These are phyloP conservation scores for Cucurbita maxima DNA, from an alignment of 306 rosid species.

Conservation along the genomic window DNA sequence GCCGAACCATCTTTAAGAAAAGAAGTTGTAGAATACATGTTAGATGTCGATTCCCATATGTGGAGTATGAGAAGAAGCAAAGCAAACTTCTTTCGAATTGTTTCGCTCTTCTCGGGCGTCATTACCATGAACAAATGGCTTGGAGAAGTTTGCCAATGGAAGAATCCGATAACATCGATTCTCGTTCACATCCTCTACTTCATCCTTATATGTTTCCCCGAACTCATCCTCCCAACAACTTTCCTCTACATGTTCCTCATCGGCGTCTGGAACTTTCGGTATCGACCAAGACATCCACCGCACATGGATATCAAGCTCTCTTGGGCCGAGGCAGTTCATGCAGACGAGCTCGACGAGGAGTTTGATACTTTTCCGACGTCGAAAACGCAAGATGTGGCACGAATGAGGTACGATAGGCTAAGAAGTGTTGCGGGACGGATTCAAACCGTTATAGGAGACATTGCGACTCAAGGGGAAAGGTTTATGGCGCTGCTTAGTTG, in stretches of 20 bases:
- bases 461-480: slow-evolving; percentile 61
- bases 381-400: slow-evolving; percentile 33
- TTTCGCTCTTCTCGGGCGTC: slow-evolving; percentile 43
- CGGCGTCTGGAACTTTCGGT: slow-evolving; percentile 64
- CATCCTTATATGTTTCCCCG: slow-evolving; percentile 60
- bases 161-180: slow-evolving; percentile 48
- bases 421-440: slow-evolving; percentile 64
- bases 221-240: slow-evolving; percentile 50
- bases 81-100: slow-evolving; percentile 64
- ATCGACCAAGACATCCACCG: slow-evolving; percentile 43
- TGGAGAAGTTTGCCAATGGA: slow-evolving; percentile 60
- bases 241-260: slow-evolving; percentile 77
- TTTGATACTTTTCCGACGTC: slow-evolving; percentile 68
- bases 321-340: slow-evolving; percentile 69
- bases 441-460: slow-evolving; percentile 51
- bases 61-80: slow-evolving; percentile 86
- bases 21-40: slow-evolving; percentile 81
- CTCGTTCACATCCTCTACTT: slow-evolving; percentile 57
- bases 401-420: slow-evolving; percentile 64
- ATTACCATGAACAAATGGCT: slow-evolving; percentile 58
- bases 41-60: slow-evolving; percentile 78
- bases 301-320: slow-evolving; percentile 75
- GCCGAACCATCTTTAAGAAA: slow-evolving; percentile 64
- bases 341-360: slow-evolving; percentile 56
- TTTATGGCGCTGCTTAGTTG: slow-evolving; percentile 36